Evolutionary conservation across 2,329 filamentous ascomycete species (phyloP), one percentile per base, ranked within the genome.

Genomic region (Pestalotiopsis sp.): DNA sequence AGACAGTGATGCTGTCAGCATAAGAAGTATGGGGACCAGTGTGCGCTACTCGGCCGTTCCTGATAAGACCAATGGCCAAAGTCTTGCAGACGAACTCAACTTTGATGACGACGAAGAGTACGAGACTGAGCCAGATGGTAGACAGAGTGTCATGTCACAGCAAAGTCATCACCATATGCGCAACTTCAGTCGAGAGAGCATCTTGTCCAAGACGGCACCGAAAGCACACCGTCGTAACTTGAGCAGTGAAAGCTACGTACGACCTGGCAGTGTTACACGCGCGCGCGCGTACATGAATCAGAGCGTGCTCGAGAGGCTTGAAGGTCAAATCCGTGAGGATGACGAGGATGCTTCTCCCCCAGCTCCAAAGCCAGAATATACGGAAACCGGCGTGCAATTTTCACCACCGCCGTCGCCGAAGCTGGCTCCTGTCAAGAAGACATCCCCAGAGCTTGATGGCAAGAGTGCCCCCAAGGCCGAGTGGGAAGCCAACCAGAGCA

Each of bases 71-170:
- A 90, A 89, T 73, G 92, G 92, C 1, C 81, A 94, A 69, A 97
- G 92, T 71, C 85, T 99, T 56, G 96, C 96, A 0, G 95, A 98
- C 74, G 96, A 99, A 81, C 86, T 99, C 67, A 91, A 93, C 70
- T 92, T 97, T 70, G 93, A 95, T 68, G 93, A 95, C 68, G 92
- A 93, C 70, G 93, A 95, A 68, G 93, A 89, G 58, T 87, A 89
- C 67, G 84, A 92, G 71, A 91, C 92, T 45, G 91, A 95, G 71
- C 87, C 91, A 59, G 92, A 93, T 64, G 90, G 91, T 1, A 88
- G 90, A 49, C 87, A 91, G 68, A 92, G 89, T 70, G 84, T 85
- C 17, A 74, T 90, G 63, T 91, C 89, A 2, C 80, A 82, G 68
- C 75, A 79, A 61, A 80, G 81, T 20, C 12, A 14, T 36, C 59